Percentiles rank a stretch among this genome's conserved stretches.
These are phyloP conservation scores for Peterozyma toletana DNA, from an alignment of 805 yeast species.

Conservation along the genomic window DNA sequence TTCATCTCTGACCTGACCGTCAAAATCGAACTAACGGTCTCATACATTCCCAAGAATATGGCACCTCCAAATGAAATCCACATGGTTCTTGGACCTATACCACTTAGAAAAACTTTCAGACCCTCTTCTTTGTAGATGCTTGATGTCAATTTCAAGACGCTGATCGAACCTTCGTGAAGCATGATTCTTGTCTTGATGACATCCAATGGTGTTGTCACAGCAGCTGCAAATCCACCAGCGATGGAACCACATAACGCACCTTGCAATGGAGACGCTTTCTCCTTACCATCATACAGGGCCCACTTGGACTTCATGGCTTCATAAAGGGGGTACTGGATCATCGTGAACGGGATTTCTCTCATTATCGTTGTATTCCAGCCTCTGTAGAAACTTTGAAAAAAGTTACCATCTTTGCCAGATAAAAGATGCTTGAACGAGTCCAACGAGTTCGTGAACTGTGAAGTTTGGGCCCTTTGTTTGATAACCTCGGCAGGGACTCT, in stretches of 20 bases:
- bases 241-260: constrained; percentile 82
- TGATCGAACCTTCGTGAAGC: constrained; percentile 50
- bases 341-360: constrained; percentile 95
- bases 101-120: constrained; percentile 59
- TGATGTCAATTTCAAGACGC: constrained; percentile 39
- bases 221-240: constrained; percentile 82
- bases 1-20: neutral
- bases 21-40: constrained; percentile 45
- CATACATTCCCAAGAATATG: constrained; percentile 91
- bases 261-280: constrained; percentile 50
- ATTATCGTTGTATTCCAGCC: constrained; percentile 91
- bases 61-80: constrained; percentile 99
- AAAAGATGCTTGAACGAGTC: constrained; percentile 60
- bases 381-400: constrained; percentile 71
- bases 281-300: constrained; percentile 33
- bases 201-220: constrained; percentile 74
- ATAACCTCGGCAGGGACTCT: constrained; percentile 97
- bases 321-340: constrained; percentile 92
- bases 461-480: constrained; percentile 89
- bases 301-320: constrained; percentile 68
- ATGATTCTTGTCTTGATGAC: constrained; percentile 79
- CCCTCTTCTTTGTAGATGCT: constrained; percentile 71
- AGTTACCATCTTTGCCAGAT: constrained; percentile 63
- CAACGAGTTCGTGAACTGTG: constrained; percentile 48
- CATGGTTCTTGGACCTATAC: constrained; percentile 91